Percentiles rank a stretch among this genome's conserved stretches.
phyloP scores from a whole-genome alignment of 192 early-diverging fungal species.

The Coemansia sp. region DNA sequence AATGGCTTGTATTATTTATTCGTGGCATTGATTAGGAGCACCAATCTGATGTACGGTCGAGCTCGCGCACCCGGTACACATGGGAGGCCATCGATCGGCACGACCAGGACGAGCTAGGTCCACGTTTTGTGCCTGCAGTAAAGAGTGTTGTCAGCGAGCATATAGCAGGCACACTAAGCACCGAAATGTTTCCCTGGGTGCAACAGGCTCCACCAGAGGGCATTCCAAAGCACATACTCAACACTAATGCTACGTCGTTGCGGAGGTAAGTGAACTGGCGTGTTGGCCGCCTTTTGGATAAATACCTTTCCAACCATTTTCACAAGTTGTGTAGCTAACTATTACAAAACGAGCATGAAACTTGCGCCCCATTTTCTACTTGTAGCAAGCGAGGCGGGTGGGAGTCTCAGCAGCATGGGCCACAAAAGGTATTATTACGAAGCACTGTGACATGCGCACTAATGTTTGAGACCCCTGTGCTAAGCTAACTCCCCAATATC shows the following conservation, averaged over 20 bases:
- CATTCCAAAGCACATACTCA: constrained; percentile 34
- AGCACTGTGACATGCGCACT: background rate
- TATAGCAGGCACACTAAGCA: constrained; percentile 14
- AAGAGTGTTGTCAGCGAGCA: constrained; percentile 38
- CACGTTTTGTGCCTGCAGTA: constrained; percentile 41
- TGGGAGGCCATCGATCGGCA: constrained; percentile 9
- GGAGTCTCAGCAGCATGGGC: constrained; percentile 4
- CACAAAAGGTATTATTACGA: background rate
- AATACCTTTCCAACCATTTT: background rate
- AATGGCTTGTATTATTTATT: no score
- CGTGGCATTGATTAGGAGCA: constrained; percentile 5
- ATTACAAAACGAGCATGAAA: background rate
- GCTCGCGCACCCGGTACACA: background rate
- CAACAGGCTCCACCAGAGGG: constrained; percentile 26
- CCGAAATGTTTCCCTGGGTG: constrained; percentile 45
- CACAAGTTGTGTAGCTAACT: background rate
- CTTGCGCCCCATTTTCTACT: background rate
- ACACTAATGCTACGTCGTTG: constrained; percentile 36
- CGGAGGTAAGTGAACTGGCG: constrained; percentile 27
- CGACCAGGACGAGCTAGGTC: background rate
- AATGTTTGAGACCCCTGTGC: background rate
- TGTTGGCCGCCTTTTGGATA: no score
- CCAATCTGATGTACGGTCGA: background rate
- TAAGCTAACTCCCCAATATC: background rate
- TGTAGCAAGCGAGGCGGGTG: constrained; percentile 13